Evolutionary conservation across 1,139 yeast species (phyloP), one percentile per base, ranked within the genome.

Genomic region (Sugiyamaella japonica): DNA sequence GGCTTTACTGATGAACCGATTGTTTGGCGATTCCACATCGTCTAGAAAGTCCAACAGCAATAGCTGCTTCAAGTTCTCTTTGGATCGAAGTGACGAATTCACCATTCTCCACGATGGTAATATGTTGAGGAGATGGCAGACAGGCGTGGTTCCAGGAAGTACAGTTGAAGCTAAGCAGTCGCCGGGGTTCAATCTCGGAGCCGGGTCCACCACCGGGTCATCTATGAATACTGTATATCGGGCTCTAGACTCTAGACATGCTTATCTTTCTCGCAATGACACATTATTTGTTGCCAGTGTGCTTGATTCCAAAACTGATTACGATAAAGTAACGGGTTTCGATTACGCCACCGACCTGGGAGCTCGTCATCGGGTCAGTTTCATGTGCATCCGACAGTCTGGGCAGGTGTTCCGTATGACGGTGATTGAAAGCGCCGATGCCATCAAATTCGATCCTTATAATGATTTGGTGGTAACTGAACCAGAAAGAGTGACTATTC

Each of bases 321-420:
- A 80, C 65, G 96, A 89, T 62, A 79, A 91, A 61, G 95, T 90
- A 1, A 83, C 86, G 0, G 85, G 96, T 0, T 89, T 86, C 70
- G 97, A 90, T 67, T 90, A 89, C 67, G 82, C 86, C 3, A 85
- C 89, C 1, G 85, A 84, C 61, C 74, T 74, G 25, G 55, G 54
- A 12, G 61, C 63, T 16, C 66, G 66, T 13, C 70, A 71, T 43
- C 77, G 81, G 0, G 76, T 81, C n/a, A 79, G 81, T 39, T 78
- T 88, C 60, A 84, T 90, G 37, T 90, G 97, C 69, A 86, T 90
- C 86, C 76, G 96, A 60, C 95, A 89, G 65, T 86, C 95, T 1
- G 97, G 97, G 1, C 85, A 89, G 48, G 85, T 89, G 0, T 90
- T 87, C 70, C 76, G 88, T 57, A 88, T 88, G 93, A 81, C 85